A percentile compares a stretch with the other conserved stretches of the same genome.
phyloP scores from a whole-genome alignment of 768 basidiomycete species.

The Roridomyces roridus region DNA sequence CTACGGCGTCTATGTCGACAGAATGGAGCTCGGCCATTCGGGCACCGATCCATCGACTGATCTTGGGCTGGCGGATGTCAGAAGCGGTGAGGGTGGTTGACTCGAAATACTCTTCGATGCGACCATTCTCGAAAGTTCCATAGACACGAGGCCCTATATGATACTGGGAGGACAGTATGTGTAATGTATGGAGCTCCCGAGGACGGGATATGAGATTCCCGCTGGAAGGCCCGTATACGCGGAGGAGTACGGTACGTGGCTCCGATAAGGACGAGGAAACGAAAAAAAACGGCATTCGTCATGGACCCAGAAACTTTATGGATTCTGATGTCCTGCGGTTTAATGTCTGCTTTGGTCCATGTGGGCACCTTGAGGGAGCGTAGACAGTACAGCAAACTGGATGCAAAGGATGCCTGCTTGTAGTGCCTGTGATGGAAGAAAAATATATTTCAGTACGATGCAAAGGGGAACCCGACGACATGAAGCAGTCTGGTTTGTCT shows the following conservation, averaged over 20 bases:
- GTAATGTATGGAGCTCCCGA: conserved; percentile 85
- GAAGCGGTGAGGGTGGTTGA: conserved; percentile 78
- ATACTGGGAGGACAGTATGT: conserved; percentile 87
- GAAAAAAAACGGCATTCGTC: conserved; percentile 97
- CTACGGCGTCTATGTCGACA: conserved; percentile 80
- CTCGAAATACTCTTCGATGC: conserved; percentile 95
- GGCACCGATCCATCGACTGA: conserved; percentile 88
- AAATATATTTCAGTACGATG: conserved; percentile 25
- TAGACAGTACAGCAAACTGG: conserved; percentile 61
- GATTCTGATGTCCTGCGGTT: conserved; percentile 60
- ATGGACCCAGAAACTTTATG: conserved; percentile 88
- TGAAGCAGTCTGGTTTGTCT: conserved; percentile 34
- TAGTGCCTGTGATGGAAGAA: conserved; percentile 60
- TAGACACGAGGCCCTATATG: conserved; percentile 90
- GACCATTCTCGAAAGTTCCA: conserved; percentile 95
- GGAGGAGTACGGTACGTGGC: conserved; percentile 77
- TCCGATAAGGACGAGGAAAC: conserved; percentile 69
- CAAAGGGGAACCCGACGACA: conserved; percentile 40
- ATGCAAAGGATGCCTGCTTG: conserved; percentile 61
- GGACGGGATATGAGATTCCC: conserved; percentile 86
- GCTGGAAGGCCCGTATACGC: conserved; percentile 92
- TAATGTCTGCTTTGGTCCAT: conserved; percentile 60
- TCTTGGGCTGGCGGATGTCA: conserved; percentile 77
- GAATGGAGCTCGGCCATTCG: conserved; percentile 96
- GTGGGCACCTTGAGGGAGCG: conserved; percentile 59